A percentile compares a stretch with the other conserved stretches of the same genome.
Evolutionary conservation across 257 asterid genomes (phyloP).

Genomic region (Anisodus tanguticus): DNA sequence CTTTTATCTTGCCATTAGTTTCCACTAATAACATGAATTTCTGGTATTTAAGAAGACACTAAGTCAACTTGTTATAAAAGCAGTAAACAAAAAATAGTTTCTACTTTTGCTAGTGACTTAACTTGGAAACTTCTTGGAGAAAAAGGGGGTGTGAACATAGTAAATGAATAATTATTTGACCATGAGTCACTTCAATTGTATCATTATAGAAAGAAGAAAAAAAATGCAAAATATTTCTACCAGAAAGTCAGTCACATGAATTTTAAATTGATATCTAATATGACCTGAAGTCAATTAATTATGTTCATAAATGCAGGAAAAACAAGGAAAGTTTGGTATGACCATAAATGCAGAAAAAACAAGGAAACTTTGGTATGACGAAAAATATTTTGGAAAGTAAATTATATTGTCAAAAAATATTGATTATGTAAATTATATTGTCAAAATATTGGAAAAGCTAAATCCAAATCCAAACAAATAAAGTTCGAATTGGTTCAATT

Average conservation of each 20-base stretch:
- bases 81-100: not conserved
- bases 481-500: no score
- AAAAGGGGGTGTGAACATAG: not conserved
- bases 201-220: not conserved
- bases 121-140: not conserved
- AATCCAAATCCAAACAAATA: not conserved
- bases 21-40: not conserved
- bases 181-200: not conserved
- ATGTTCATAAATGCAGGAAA: conserved; percentile 30
- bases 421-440: no score
- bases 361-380: conserved; percentile 15
- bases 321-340: conserved; percentile 30
- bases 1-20: conserved; percentile 6
- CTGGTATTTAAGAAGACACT: not conserved
- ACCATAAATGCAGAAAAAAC: conserved; percentile 32
- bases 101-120: not conserved
- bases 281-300: not conserved
- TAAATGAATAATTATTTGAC: not conserved
- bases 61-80: conserved; percentile 16
- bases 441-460: no score
- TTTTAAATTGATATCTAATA: not conserved
- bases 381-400: no score
- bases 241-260: not conserved
- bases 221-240: not conserved
- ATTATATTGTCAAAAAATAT: no score